Percentiles rank a stretch among this genome's conserved stretches.
phyloP scores from a whole-genome alignment of 306 rosid species.

The Sesbania bispinosa region DNA sequence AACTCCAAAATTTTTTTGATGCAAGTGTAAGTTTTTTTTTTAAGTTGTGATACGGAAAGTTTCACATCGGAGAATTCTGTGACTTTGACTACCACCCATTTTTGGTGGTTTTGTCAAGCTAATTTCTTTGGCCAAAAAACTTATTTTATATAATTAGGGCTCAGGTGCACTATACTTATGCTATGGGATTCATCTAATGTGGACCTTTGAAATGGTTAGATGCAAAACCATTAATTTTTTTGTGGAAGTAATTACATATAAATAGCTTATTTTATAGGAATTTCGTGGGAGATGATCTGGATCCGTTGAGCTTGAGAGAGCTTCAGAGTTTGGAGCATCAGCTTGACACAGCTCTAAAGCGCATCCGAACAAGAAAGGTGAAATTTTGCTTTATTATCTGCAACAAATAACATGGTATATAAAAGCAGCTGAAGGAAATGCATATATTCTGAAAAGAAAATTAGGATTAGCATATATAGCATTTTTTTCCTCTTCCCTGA shows the following conservation, averaged over 20 bases:
- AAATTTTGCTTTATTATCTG: neutral
- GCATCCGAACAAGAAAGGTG: constrained; percentile 76
- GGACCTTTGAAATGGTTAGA: neutral
- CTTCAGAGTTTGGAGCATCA: constrained; percentile 76
- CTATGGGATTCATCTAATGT: no score
- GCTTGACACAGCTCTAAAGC: constrained; percentile 66
- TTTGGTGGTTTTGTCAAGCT: no score
- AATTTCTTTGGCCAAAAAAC: no score
- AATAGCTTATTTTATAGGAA: constrained; percentile 39
- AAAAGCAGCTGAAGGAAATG: neutral
- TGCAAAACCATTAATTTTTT: neutral
- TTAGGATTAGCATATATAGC: neutral
- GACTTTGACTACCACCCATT: no score
- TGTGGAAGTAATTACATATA: neutral
- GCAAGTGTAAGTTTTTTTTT: no score
- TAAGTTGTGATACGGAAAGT: no score
- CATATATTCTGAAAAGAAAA: neutral
- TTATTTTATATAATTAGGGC: no score
- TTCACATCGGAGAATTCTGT: no score
- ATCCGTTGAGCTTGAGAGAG: constrained; percentile 59
- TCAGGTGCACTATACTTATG: no score
- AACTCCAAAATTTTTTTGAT: no score
- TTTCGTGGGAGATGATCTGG: constrained; percentile 57
- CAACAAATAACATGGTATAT: neutral
- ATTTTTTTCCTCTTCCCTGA: neutral